Evolutionary conservation across 495 filamentous ascomycete genomes (phyloP).

Genomic region (Trichoderma virens): DNA sequence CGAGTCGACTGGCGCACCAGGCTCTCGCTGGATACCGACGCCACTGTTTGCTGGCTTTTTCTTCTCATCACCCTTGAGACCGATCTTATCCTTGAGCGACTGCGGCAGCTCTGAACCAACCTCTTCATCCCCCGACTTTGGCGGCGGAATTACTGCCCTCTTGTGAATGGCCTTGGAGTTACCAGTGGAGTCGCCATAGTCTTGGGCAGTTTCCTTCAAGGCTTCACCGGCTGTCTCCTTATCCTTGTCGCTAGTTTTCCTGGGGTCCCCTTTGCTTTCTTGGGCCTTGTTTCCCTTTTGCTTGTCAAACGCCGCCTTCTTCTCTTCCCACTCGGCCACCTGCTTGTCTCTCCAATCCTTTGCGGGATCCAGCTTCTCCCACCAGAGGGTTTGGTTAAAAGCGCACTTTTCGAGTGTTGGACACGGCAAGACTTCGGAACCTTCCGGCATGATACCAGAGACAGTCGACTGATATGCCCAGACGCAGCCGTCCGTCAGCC

Average conservation of each 20-base stretch:
- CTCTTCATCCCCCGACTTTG: neutral
- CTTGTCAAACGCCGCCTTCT: constrained; percentile 26
- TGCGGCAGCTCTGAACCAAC: constrained; percentile 7
- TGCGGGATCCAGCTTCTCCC: constrained; percentile 47
- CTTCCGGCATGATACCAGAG: constrained; percentile 89
- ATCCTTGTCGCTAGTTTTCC: constrained; percentile 10
- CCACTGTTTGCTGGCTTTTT: constrained; percentile 6
- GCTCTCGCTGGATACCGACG: constrained; percentile 12
- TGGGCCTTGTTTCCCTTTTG: constrained; percentile 17
- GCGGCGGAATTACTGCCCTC: neutral
- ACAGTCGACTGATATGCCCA: constrained; percentile 82
- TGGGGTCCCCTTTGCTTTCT: constrained; percentile 10
- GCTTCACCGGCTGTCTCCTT: constrained; percentile 6
- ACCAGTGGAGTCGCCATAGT: neutral
- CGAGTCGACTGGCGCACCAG: constrained; percentile 4
- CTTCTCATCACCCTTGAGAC: constrained; percentile 11
- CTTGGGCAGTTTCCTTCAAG: constrained; percentile 5
- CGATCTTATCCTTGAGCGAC: constrained; percentile 7
- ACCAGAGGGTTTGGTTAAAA: constrained; percentile 67
- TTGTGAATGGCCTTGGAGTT: neutral
- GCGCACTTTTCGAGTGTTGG: constrained; percentile 55
- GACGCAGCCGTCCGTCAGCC: constrained; percentile 85
- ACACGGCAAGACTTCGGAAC: constrained; percentile 59
- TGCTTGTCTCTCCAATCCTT: constrained; percentile 27
- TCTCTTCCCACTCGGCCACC: constrained; percentile 31